Percentiles rank a stretch among this genome's conserved stretches.
Evolutionary conservation across 1,139 yeast genomes (phyloP).

Genomic region (Trichomonascaceae sp.): DNA sequence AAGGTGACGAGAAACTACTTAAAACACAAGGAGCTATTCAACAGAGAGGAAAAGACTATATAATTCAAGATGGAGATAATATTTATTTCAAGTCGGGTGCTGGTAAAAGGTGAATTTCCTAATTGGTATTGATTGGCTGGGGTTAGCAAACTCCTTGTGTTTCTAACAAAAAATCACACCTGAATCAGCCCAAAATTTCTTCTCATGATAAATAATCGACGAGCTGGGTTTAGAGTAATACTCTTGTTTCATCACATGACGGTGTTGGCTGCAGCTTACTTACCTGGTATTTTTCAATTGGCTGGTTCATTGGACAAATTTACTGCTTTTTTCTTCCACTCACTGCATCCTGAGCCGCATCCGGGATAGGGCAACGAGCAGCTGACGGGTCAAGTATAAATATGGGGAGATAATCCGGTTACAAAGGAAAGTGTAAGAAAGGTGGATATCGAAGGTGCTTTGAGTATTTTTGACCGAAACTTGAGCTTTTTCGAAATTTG

Average conservation of each 20-base stretch:
- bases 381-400: background rate
- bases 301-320: no score
- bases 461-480: no score
- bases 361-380: background rate
- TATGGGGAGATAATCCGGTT: background rate
- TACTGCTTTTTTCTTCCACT: background rate
- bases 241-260: constrained; percentile 26
- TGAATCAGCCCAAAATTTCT: constrained; percentile 12
- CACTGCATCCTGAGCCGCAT: background rate
- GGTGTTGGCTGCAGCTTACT: background rate
- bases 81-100: constrained; percentile 45
- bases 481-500: background rate
- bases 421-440: background rate
- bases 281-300: background rate
- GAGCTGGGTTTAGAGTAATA: constrained; percentile 32
- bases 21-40: constrained; percentile 27
- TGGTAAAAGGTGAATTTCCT: constrained; percentile 9
- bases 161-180: background rate
- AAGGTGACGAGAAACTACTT: constrained; percentile 30
- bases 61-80: constrained; percentile 74
- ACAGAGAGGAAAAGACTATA: constrained; percentile 58
- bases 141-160: background rate
- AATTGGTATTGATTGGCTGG: background rate
- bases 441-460: no score
- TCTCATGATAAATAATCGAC: constrained; percentile 29